Conservation (phyloP, 2,329 filamentous ascomycete species). For the Exophiala lecanii-corni region DNA sequence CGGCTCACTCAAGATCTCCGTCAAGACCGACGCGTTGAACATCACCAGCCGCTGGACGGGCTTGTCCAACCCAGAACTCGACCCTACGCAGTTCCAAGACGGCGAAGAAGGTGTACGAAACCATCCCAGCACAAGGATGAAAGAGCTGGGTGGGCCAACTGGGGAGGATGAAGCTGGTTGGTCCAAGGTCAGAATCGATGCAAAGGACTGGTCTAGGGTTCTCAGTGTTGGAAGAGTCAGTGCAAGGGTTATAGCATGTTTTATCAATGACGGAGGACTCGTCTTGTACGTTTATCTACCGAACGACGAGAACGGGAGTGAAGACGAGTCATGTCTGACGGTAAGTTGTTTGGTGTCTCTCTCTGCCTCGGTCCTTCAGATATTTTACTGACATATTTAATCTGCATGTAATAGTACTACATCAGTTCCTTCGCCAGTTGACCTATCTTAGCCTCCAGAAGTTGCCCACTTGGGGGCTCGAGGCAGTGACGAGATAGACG, state of each 20-base stretch:
- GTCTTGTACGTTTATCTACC: conserved; percentile 45
- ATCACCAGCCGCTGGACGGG: conserved; percentile 83
- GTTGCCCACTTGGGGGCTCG: no score
- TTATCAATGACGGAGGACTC: conserved; percentile 43
- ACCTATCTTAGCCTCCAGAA: neutral
- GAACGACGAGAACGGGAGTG: conserved; percentile 34
- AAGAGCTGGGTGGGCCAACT: conserved; percentile 49
- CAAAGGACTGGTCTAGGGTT: conserved; percentile 90
- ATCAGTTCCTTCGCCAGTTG: conserved; percentile 39
- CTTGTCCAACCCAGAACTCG: conserved; percentile 80
- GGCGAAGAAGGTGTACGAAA: conserved; percentile 64
- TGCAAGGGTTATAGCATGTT: conserved; percentile 84
- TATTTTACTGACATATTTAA: conserved; percentile 1
- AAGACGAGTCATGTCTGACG: conserved; percentile 42
- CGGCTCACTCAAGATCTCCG: conserved; percentile 72
- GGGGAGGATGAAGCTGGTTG: conserved; percentile 74
- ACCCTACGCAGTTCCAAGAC: conserved; percentile 66
- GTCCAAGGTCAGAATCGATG: conserved; percentile 87
- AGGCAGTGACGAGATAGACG: no score
- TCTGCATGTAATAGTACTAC: conserved; percentile 43
- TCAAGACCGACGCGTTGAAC: conserved; percentile 76
- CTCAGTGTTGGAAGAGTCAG: conserved; percentile 85
- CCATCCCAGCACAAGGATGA: conserved; percentile 77
- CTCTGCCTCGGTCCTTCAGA: neutral
- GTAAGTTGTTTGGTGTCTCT: no score